Conservation (phyloP, 345 rosid species). For the Cardamine chenopodiifolia region DNA sequence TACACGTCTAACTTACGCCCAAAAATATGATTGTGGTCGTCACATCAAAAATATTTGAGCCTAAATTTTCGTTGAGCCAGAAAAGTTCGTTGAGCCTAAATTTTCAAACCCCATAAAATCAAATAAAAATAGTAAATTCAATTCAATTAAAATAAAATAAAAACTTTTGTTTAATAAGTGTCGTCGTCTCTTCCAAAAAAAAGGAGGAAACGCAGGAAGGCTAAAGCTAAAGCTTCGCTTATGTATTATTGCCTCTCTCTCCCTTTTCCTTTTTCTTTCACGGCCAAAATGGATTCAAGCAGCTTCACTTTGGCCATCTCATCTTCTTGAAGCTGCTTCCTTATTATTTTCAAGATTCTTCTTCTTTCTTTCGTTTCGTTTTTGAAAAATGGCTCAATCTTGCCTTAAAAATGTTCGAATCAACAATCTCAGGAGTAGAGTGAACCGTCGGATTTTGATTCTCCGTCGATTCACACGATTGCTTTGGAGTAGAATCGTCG, state of each 20-base stretch:
- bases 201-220: slow-evolving; percentile 27
- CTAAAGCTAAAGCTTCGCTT: slow-evolving; percentile 27
- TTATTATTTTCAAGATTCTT: not conserved
- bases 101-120: not conserved
- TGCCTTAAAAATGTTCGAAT: slow-evolving; percentile 43
- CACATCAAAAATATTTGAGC: slow-evolving; percentile 35
- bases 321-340: slow-evolving; percentile 29
- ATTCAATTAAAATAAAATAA: not conserved
- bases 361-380: not conserved
- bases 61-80: slow-evolving; percentile 2
- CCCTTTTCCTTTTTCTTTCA: slow-evolving; percentile 21
- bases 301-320: slow-evolving; percentile 41
- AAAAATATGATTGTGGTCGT: slow-evolving; percentile 25
- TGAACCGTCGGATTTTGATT: slow-evolving; percentile 53
- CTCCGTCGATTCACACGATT: slow-evolving; percentile 61
- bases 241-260: slow-evolving; percentile 9
- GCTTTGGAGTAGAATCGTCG: slow-evolving; percentile 49
- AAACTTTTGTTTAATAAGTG: slow-evolving; percentile 6
- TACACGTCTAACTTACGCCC: too few relatives aligned
- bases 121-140: not conserved
- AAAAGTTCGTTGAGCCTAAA: slow-evolving; percentile 35
- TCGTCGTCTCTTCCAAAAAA: slow-evolving; percentile 26
- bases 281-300: slow-evolving; percentile 27
- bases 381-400: slow-evolving; percentile 30
- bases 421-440: slow-evolving; percentile 47